Conservation (phyloP, 129 eudicot genomes). For the Heracleum sosnowskyi region DNA sequence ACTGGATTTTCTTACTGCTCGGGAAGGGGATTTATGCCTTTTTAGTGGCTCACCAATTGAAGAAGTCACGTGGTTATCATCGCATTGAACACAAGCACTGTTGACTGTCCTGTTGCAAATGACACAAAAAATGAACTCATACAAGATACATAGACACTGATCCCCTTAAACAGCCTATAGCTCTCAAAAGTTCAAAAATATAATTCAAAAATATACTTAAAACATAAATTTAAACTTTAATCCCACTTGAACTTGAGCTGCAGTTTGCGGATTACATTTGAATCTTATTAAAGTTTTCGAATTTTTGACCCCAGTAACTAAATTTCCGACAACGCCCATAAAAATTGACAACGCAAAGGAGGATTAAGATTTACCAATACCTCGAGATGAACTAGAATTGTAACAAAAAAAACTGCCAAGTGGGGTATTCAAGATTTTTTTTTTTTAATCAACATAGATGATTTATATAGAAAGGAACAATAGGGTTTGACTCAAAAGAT, state of each 20-base stretch:
- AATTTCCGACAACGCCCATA: background rate
- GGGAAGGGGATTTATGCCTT: background rate
- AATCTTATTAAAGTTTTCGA: background rate
- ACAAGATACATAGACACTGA: background rate
- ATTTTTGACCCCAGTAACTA: background rate
- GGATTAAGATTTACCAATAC: background rate
- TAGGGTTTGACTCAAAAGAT: background rate
- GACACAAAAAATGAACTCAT: background rate
- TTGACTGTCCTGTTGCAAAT: slow-evolving; percentile 1
- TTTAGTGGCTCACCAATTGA: background rate
- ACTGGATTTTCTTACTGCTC: background rate
- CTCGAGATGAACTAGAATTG: background rate
- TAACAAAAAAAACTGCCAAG: background rate
- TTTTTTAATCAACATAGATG: background rate
- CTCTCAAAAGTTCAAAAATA: background rate
- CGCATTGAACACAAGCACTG: background rate
- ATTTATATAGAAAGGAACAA: background rate
- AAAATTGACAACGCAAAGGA: background rate
- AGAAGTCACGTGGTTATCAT: background rate
- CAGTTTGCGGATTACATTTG: background rate
- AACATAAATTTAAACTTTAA: background rate
- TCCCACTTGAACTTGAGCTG: background rate
- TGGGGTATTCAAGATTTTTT: background rate
- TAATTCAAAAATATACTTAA: background rate
- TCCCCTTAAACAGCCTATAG: background rate